Evolutionary conservation across 345 rosid species (phyloP), one percentile per base, ranked within the genome.

Genomic region (Lumnitzera littorea): DNA sequence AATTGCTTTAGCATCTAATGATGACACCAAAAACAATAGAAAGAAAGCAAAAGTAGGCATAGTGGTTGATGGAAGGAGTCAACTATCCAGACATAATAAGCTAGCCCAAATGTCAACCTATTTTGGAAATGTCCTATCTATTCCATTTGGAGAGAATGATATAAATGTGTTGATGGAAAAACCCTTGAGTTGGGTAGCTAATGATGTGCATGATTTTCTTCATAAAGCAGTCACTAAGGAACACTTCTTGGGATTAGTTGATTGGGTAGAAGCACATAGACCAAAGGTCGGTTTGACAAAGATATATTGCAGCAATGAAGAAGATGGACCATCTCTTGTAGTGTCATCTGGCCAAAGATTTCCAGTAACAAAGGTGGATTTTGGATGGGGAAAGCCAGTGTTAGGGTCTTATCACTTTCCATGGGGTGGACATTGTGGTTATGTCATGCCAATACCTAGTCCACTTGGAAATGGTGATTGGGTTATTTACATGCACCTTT

Each of bases 311-410:
- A 15, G 13, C n/a, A 78, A 63, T n/a, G 66, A 61, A 0, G 72
- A 75, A 1, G 84, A 75, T 5, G 83, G 77, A n/a, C 90, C 91
- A 0, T 83, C 91, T 1, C 70, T 89, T 20, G 94, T 86, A 62
- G 86, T 89, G 55, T 89, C 96, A 9, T 89, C 91, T 2, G 94
- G 96, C 6, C 87, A 73, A 46, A 67, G 65, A 43, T 84, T 89
- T 56, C 89, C 94, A 2, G 78, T 73, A 29, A 36, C 47, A 1
- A 56, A 62, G 61, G 72, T 82, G 16, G 78, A 89, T 62, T 86
- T 83, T 41, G 89, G 86, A 14, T 85, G 88, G 86, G 91, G 83
- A 0, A 43, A 29, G 46, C 86, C 91, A 0, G 14, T 43, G 5
- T 75, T 86, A 5, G 85, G 85, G 15, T 86, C 89, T 0, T 86